Base-by-base conservation (phyloP, 148 eudicot genomes). In the Rhododendron williamsianum region DNA sequence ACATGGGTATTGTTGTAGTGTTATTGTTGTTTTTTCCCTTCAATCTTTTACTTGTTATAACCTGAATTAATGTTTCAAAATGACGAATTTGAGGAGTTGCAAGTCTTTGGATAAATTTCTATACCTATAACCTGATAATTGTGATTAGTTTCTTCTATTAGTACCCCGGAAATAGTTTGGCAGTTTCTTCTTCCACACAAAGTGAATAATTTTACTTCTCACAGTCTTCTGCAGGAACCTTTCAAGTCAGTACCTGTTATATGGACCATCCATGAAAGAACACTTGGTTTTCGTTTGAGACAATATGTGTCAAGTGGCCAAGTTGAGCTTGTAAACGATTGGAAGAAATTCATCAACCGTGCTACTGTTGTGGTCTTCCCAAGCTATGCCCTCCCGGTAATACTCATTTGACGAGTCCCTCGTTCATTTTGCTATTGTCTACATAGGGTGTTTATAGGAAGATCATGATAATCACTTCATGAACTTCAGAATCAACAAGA, bases 141-240 rank as follows among this genome's bases (percentile, higher is more conserved):
- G 41, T 38, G 16, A 23, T 23, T 4, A 51, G 16, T 77, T 77
- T 65, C 76, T 78, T 45, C 16, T 46, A 60, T n/a, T 6, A 23
- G 12, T 52, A n/a, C 9, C 27, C 27, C 2, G 52, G 6, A 38
- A 41, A 19, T n/a, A 8, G 38, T 82, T 65, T 25, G 58, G 51
- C 51, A 82, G 36, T 65, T 12, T 82, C 36, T n/a, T 65, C 72
- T 65, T 43, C 33, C 52, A 38, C 9, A 76, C 80, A n/a, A 77
- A 77, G 84, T 86, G 78, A 94, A 86, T 85, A 88, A 86, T 86
- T 88, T 87, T 89, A 85, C 86, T 84, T 90, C 87, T 89, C 89
- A 84, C 93, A 94, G 98, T 87, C 90, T 95, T 80, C 88, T 91
- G 96, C 92, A 91, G 94, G 94, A 91, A 76, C 93, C 94, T 81